Conservation (phyloP, 2,329 filamentous ascomycete species). For the Fusarium liriodendri region DNA sequence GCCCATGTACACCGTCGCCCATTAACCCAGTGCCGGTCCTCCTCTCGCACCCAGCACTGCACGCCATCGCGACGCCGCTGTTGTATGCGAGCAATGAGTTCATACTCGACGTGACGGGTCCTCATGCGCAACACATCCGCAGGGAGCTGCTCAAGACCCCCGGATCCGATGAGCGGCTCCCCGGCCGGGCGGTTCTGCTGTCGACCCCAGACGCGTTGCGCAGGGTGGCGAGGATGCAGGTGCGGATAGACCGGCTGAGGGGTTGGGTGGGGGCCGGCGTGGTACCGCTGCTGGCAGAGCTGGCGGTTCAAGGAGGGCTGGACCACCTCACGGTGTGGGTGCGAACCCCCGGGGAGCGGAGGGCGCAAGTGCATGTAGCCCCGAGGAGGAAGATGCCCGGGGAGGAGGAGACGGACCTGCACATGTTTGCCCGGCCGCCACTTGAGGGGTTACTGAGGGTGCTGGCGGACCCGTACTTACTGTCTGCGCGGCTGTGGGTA, state of each 20-base stretch:
- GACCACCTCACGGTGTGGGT: slow-evolving; percentile 41
- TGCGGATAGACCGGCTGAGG: slow-evolving; percentile 46
- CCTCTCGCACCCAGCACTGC: slow-evolving; percentile 48
- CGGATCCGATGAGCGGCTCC: slow-evolving; percentile 28
- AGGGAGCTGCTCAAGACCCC: slow-evolving; percentile 35
- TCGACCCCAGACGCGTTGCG: slow-evolving; percentile 39
- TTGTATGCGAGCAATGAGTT: slow-evolving; percentile 49
- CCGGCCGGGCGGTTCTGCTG: slow-evolving; percentile 33
- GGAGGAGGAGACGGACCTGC: slow-evolving; percentile 10
- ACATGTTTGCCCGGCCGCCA: slow-evolving; percentile 45
- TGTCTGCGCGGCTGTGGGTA: slow-evolving; percentile 53
- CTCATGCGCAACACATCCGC: slow-evolving; percentile 44
- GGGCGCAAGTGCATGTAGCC: neutral
- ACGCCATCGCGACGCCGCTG: slow-evolving; percentile 47
- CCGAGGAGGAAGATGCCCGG: neutral
- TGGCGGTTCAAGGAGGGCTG: slow-evolving; percentile 47
- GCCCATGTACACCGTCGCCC: slow-evolving; percentile 42
- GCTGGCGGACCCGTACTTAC: slow-evolving; percentile 58
- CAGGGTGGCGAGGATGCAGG: slow-evolving; percentile 43
- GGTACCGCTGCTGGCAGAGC: slow-evolving; percentile 46
- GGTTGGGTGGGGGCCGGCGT: slow-evolving; percentile 47
- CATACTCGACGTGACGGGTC: slow-evolving; percentile 43
- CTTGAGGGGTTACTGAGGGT: slow-evolving; percentile 53
- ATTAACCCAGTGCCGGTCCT: slow-evolving; percentile 44
- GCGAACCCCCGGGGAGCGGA: slow-evolving; percentile 21